Base-by-base conservation (phyloP, 805 yeast genomes). In the Candida saitoana region DNA sequence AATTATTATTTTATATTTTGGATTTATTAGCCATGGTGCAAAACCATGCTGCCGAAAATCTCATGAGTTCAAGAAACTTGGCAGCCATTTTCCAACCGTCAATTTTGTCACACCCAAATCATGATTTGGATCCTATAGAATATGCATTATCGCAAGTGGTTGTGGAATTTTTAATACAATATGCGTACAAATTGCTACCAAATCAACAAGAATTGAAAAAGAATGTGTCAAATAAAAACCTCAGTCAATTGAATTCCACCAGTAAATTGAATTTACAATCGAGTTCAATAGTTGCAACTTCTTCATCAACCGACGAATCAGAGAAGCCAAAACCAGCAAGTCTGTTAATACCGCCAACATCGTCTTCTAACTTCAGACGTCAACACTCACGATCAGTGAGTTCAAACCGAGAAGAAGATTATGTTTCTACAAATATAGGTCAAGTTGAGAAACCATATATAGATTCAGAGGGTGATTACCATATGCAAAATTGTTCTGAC, bases 11-110 rank as follows among this genome's bases (percentile, higher is more conserved):
- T 49, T 93, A 93, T 67, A 77, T 93, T 17, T 65, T 93, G 47
- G 99, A 93, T 61, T 68, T 93, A 49, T 70, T 93, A 44, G 84
- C 95, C 11, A 77, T 89, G 66, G 95, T 93, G 54, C 84, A 89
- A 34, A 79, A 84, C 45, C 82, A 85, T 54, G 75, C 95, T 12
- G 77, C 76, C 38, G 78, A 78, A 45, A 93, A 90, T 59, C 69
- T 87, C 49, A 93, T 93, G 99, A 81, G 96, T 2, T 87, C 96
- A 1, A 78, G 88, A 52, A 93, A 93, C 59, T 69, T 93, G 49
- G 96, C 98, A 1, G 96, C 98, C 2, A 87, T 93, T 43, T 93
- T 93, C 67, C 99, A 93, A 65, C 98, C 99, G 3, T 86, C 96
- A n/a, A 80, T 93, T 14, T 69, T 93, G 40, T 85, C 95, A 7